Percentiles rank a stretch among this genome's conserved stretches.
These are phyloP conservation scores for Maudiozyma humilis DNA, from an alignment of 1,139 yeast species.

Conservation along the genomic window DNA sequence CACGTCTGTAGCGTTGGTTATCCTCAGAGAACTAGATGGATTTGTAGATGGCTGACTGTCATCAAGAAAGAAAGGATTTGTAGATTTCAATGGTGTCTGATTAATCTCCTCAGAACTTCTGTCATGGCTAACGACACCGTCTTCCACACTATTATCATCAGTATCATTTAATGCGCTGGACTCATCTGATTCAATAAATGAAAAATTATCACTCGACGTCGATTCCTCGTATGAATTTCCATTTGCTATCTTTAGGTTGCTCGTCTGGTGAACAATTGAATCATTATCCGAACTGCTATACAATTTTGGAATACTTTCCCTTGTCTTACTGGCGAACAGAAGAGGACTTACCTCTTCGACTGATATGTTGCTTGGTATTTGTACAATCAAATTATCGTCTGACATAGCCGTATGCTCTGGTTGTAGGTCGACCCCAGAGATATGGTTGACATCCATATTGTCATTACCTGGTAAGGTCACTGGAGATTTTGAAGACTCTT, in stretches of 20 bases:
- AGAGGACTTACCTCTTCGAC: constrained; percentile 1
- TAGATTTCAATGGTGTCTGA: not conserved
- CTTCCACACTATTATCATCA: not conserved
- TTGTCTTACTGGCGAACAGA: not conserved
- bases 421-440: not conserved
- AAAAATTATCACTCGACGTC: not conserved
- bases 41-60: not conserved
- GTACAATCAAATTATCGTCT: not conserved
- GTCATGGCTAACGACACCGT: not conserved
- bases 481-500: constrained; percentile 1
- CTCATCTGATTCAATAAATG: not conserved
- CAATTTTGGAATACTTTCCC: not conserved
- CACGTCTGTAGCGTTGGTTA: not conserved
- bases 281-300: not conserved
- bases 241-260: not conserved
- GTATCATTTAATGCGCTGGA: not conserved
- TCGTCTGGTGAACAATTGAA: not conserved
- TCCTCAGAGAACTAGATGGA: not conserved
- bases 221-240: not conserved
- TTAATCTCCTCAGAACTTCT: not conserved
- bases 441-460: not conserved
- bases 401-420: not conserved
- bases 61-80: not conserved
- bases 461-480: not conserved
- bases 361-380: not conserved